Conservation (phyloP, 2,329 filamentous ascomycete genomes). For the Colletotrichum incanum region DNA sequence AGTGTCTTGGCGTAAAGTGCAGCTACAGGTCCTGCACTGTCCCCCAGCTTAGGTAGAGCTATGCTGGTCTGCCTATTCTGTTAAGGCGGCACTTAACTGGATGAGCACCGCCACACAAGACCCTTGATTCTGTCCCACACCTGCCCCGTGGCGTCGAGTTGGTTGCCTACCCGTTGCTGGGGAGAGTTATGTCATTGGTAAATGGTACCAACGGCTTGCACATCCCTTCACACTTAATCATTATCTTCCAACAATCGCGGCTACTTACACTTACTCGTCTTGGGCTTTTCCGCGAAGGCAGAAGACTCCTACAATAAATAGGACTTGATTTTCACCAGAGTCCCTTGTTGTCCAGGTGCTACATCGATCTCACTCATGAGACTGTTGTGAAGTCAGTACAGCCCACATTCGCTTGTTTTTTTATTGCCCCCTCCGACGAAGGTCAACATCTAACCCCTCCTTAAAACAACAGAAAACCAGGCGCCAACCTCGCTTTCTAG, state of each 20-base stretch:
- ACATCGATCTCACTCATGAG: background rate
- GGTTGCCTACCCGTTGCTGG: constrained; percentile 36
- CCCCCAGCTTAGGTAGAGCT: background rate
- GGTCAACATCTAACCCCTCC: constrained; percentile 27
- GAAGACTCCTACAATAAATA: background rate
- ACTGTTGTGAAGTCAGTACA: constrained; percentile 23
- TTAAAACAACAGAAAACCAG: constrained; percentile 49
- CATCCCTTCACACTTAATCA: constrained; percentile 9
- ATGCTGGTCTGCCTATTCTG: background rate
- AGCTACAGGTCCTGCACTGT: background rate
- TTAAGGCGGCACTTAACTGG: background rate
- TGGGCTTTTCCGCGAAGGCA: background rate
- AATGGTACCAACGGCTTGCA: constrained; percentile 21
- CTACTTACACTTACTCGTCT: constrained; percentile 1
- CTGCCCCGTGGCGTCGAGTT: constrained; percentile 6
- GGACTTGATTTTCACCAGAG: too few relatives aligned
- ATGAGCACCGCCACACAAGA: constrained; percentile 14
- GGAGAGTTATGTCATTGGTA: constrained; percentile 41
- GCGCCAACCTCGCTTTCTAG: constrained; percentile 51
- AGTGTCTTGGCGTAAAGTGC: constrained; percentile 7
- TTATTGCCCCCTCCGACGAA: background rate
- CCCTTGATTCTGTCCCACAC: background rate
- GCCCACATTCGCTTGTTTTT: constrained; percentile 25
- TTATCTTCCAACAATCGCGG: background rate
- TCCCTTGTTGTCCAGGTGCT: background rate